Evolutionary conservation across 2,329 filamentous ascomycete species (phyloP), one percentile per base, ranked within the genome.

Genomic region (Endoconidiophora laricicola): DNA sequence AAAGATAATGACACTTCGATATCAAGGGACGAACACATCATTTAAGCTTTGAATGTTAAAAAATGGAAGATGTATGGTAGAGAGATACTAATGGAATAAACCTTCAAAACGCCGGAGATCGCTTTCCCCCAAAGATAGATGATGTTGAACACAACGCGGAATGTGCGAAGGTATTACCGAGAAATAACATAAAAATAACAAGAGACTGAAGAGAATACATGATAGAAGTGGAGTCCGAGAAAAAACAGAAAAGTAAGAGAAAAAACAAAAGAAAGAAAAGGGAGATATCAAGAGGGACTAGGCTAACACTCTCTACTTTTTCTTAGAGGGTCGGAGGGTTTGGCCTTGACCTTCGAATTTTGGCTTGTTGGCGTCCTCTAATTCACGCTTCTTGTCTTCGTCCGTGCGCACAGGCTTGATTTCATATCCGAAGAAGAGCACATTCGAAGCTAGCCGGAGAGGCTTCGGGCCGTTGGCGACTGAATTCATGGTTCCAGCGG

Each of bases 351-450:
- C 90, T 3, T 81, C 78, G 64, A 94, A 94, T 57, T 79, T 78
- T n/a, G 82, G 81, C 56, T 78, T 76, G 53, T 73, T 71, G 3
- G 74, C 71, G 54, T 78, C 72, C 52, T 74, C 74, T 37, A 78
- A 73, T 53, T 82, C 78, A 54, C 79, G 72, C 47, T 78, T 76
- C 61, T 78, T 79, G 52, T 86, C 78, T 36, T 78, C 81, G 52
- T 82, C 78, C 6, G 84, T 85, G 69, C 86, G 88, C 40, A 93
- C 72, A 0, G 90, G 90, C 63, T 83, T 94, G 61, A 94, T 75
- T 60, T 94, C 83, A 60, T 96, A 98, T 2, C 91, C 91, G 56
- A 98, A 94, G 70, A 98, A 98, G 3, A 98, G 72, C 65, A 95
- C 94, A 59, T 91, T 91, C 0, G 84, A 82, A 0, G 86, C 76